Evolutionary conservation across 2,329 filamentous ascomycete species (phyloP), one percentile per base, ranked within the genome.

Genomic region (Emericellopsis cladophorae): DNA sequence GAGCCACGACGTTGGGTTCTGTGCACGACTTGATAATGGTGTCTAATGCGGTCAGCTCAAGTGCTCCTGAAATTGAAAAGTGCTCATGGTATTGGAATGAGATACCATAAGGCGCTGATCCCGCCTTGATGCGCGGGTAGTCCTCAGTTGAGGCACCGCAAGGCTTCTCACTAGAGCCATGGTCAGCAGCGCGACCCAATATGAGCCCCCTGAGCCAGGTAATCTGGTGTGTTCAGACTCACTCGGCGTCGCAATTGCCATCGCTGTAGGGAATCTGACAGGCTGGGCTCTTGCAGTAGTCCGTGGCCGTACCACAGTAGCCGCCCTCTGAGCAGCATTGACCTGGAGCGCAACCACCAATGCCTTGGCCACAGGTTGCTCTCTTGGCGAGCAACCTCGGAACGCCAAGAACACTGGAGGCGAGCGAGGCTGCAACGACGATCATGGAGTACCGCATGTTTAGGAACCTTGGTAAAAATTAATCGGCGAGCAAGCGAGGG

Each of bases 221-320:
- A 21, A 21, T 5, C 18, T 21, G 18, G 18, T 5, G 5, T 14
- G 18, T 36, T 9, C 8, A 21, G 15, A 53, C 62, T 57, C 49
- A 64, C 61, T 62, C 57, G 45, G 61, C 60, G 44, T 65, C 59
- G 55, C 62, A 65, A 32, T 55, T 51, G 41, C 40, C 43, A 24
- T 62, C 57, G 43, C 60, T 59, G 47, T 58, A 65, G 10, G 57
- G 54, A 31, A 65, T 48, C 44, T 63, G 62, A 43, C 62, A 65
- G 34, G 52, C 49, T 4, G 59, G 61, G 24, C 61, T 61, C 36
- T 47, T 53, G 43, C 62, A 65, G 43, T 53, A 62, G 12, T 56
- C 54, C 24, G 40, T 43, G 14, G 49, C 49, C 4, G 51, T 61
- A 40, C 62, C 62, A 51, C 62, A 65, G 47, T 53, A 58, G 31